A percentile compares a stretch with the other conserved stretches of the same genome.
These are phyloP conservation scores for Pichia sp. DNA, from an alignment of 1,139 yeast genomes.

Conservation along the genomic window DNA sequence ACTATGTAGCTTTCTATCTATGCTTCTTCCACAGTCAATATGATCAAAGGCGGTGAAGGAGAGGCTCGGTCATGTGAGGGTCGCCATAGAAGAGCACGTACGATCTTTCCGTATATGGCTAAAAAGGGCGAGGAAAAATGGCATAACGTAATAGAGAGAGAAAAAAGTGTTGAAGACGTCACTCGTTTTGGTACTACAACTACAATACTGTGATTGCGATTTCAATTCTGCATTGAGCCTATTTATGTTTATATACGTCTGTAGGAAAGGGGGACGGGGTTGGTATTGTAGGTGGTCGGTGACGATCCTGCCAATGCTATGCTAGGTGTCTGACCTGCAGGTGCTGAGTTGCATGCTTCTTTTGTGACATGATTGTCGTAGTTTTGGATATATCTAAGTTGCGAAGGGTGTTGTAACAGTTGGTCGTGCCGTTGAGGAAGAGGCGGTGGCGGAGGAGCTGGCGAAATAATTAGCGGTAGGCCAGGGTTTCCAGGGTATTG, in stretches of 20 bases:
- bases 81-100: too few species aligned
- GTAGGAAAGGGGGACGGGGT: background rate
- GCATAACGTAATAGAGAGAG: too few species aligned
- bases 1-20: too few species aligned
- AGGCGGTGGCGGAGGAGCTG: background rate
- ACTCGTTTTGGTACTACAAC: too few species aligned
- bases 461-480: background rate
- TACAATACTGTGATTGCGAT: too few species aligned
- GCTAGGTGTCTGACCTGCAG: background rate
- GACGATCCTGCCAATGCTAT: background rate
- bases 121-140: too few species aligned
- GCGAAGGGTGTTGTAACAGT: background rate
- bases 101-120: too few species aligned
- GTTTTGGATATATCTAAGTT: background rate
- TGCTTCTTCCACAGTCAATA: too few species aligned
- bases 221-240: background rate
- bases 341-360: background rate
- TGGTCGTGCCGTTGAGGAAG: background rate
- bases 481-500: background rate
- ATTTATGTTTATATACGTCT: background rate
- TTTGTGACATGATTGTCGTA: background rate
- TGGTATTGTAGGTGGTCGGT: background rate
- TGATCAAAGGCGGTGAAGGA: background rate
- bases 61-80: slow-evolving; percentile 1
- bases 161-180: too few species aligned